Evolutionary conservation across 495 filamentous ascomycete genomes (phyloP).

Genomic region (Aspergillus sclerotioniger): DNA sequence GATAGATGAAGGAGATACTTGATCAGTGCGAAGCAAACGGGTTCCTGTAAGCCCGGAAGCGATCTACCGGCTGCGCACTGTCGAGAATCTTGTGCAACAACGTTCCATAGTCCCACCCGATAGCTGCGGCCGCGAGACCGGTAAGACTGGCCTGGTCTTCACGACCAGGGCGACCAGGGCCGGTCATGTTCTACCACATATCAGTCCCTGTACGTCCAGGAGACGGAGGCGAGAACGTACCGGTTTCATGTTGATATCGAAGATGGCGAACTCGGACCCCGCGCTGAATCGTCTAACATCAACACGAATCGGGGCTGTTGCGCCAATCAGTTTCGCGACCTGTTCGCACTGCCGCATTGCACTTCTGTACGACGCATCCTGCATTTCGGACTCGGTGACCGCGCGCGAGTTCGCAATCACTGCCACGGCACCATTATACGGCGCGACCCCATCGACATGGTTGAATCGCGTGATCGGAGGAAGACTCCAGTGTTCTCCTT

Average conservation of each 20-base stretch:
- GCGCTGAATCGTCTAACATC: slow-evolving; percentile 30
- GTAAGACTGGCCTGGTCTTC: slow-evolving; percentile 32
- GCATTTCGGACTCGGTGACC: slow-evolving; percentile 17
- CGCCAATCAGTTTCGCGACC: slow-evolving; percentile 29
- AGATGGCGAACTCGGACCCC: slow-evolving; percentile 33
- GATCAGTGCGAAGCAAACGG: slow-evolving; percentile 12
- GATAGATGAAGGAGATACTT: not conserved
- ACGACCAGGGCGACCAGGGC: slow-evolving; percentile 30
- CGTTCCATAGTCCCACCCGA: slow-evolving; percentile 26
- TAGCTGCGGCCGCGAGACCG: slow-evolving; percentile 24
- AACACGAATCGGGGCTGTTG: slow-evolving; percentile 36
- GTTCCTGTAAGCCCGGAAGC: slow-evolving; percentile 20
- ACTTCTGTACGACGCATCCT: slow-evolving; percentile 19
- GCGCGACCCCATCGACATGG: slow-evolving; percentile 33
- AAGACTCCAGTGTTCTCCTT: slow-evolving; percentile 30
- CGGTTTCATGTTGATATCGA: slow-evolving; percentile 46
- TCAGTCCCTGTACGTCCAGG: not conserved
- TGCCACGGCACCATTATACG: slow-evolving; percentile 34
- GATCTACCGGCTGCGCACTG: slow-evolving; percentile 14
- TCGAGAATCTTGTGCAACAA: slow-evolving; percentile 24
- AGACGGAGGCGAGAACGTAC: slow-evolving; percentile 30
- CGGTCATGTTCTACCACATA: slow-evolving; percentile 30
- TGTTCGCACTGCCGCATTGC: slow-evolving; percentile 28
- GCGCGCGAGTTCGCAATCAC: slow-evolving; percentile 33
- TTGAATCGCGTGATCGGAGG: slow-evolving; percentile 36